Evolutionary conservation across 208 protist genomes (phyloP).

Genomic region (Lotmaria passim): DNA sequence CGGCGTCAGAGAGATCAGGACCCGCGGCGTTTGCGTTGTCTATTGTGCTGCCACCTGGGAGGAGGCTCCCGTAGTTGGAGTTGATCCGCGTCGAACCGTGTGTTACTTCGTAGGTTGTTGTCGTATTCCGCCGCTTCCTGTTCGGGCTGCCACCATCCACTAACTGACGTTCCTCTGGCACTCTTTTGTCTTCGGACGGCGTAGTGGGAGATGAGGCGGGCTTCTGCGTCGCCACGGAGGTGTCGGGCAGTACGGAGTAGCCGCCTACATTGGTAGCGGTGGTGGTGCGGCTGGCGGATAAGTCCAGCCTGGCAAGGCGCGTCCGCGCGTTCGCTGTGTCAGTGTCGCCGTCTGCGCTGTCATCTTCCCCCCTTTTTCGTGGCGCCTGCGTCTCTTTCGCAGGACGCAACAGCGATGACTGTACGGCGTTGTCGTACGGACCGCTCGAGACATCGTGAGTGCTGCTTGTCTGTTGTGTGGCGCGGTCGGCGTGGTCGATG

Average conservation of each 20-base stretch:
- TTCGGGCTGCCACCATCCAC: background rate
- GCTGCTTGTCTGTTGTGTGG: too few species aligned
- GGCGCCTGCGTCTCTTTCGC: background rate
- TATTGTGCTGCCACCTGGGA: background rate
- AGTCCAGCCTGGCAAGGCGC: background rate
- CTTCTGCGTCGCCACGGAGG: constrained; percentile 21
- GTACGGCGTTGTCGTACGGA: background rate
- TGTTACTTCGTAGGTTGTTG: background rate
- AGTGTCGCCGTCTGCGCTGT: background rate
- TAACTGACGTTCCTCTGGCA: too few species aligned
- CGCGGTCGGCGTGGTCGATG: background rate
- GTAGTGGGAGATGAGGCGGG: background rate
- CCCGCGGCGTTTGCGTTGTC: background rate
- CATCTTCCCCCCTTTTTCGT: background rate
- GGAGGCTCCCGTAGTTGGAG: constrained; percentile 9
- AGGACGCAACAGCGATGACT: background rate
- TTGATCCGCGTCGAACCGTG: background rate
- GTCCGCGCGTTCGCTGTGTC: background rate
- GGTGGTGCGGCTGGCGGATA: constrained; percentile 5
- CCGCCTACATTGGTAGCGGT: background rate
- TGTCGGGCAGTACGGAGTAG: constrained; percentile 20
- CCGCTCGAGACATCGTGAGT: background rate
- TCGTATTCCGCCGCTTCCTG: background rate
- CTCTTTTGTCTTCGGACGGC: background rate
- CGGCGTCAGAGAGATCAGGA: background rate